These are phyloP conservation scores for Aspergillus conjunctus DNA, from an alignment of 495 filamentous ascomycete genomes.

Conservation along the genomic window DNA sequence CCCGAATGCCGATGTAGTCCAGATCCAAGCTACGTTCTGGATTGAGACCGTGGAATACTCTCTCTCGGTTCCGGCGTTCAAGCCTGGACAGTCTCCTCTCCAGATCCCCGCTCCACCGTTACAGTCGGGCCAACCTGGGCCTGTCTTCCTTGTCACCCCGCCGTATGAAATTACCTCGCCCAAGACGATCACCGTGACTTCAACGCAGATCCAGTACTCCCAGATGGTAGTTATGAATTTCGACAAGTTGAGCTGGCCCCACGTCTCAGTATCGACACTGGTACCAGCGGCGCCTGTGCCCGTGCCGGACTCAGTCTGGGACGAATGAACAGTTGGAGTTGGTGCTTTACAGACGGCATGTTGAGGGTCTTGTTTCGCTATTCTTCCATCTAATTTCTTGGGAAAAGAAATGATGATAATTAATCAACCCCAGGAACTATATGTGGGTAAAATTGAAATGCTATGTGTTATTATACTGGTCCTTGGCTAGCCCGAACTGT, in stretches of 20 bases:
- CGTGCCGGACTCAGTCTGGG: neutral
- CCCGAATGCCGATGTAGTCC: neutral
- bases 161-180: constrained; percentile 1
- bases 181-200: constrained; percentile 1
- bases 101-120: constrained; percentile 1
- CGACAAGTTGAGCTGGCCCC: constrained; percentile 1
- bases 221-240: constrained; percentile 3
- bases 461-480: no score
- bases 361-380: neutral
- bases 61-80: constrained; percentile 1
- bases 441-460: no score
- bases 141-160: neutral
- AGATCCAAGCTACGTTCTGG: neutral
- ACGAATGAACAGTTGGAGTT: neutral
- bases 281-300: neutral
- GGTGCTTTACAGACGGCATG: neutral
- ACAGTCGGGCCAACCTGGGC: neutral
- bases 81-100: neutral
- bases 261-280: constrained; percentile 1
- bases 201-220: neutral
- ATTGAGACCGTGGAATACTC: neutral
- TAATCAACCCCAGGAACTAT: neutral
- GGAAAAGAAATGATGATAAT: neutral
- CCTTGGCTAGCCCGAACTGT: no score
- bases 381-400: neutral